Evolutionary conservation across 2,329 filamentous ascomycete species (phyloP), one percentile per base, ranked within the genome.

Genomic region (Pseudogymnoascus sp.): DNA sequence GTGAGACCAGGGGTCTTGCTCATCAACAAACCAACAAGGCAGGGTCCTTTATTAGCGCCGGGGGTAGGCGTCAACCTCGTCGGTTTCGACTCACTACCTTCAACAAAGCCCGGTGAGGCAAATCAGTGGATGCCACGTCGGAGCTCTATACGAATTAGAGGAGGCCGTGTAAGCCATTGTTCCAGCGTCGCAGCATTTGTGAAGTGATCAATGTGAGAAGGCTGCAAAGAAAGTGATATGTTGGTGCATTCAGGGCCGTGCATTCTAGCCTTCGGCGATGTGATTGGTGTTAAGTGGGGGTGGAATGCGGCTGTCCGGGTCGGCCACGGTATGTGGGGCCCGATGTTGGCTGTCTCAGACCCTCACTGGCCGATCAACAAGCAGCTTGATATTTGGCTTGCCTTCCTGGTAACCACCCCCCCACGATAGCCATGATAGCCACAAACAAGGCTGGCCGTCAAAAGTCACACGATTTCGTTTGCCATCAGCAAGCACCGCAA

Each of bases 41-140:
- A 33, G 50, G 50, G 28, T 9, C 28, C 50, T 33, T 13, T 35
- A 57, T 57, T 57, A 35, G 50, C 28, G 50, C 50, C n/a, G n/a
- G 26, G 15, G 28, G 50, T 21, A 57, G 28, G 10, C 10, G 28
- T 28, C 28, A 33, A 17, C 28, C 50, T 57, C 13, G 17, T 57
- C 11, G n/a, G 28, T 33, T 33, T 35, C 11, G 7, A 17, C 50
- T 5, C 50, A 21, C 28, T 33, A 17, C 17, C 28, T 21, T 1
- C 82, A 83, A 57, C 88, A 77, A 17, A 57, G 82, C 73, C 38
- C 44, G 2, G 26, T 13, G 13, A 47, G n/a, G 8, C 50, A 11
- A 57, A 57, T 57, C 50, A 35, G 4, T 8, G 17, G 11, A 57
- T 57, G 50, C 50, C 50, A 57, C 50, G 50, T 57, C n/a, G 23